A percentile compares a stretch with the other conserved stretches of the same genome.
Evolutionary conservation across 306 rosid species (phyloP).

Genomic region (Prunus dulcis): DNA sequence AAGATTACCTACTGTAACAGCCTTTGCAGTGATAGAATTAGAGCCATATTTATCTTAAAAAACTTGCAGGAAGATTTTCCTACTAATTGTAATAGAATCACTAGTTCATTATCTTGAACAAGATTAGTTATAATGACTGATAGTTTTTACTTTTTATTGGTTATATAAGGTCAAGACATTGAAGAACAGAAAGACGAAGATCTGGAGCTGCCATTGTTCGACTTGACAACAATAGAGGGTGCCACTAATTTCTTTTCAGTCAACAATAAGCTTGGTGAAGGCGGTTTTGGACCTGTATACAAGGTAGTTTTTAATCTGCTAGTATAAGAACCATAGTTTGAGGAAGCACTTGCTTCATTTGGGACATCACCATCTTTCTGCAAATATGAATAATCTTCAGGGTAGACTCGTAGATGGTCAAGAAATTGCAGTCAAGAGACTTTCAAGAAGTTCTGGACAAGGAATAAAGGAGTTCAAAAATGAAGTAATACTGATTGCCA

Average conservation of each 20-base stretch:
- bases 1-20: background rate
- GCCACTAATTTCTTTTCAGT: conserved; percentile 26
- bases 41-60: background rate
- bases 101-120: background rate
- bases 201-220: conserved; percentile 39
- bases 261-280: conserved; percentile 34
- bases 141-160: conserved; percentile 3
- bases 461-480: conserved; percentile 57
- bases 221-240: conserved; percentile 16
- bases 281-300: conserved; percentile 39
- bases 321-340: background rate
- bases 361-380: background rate
- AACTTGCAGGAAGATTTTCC: background rate
- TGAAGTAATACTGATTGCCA: conserved; percentile 53
- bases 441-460: conserved; percentile 49
- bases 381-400: conserved; percentile 22
- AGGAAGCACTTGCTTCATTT: conserved; percentile 6
- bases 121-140: background rate
- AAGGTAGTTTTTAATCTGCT: conserved; percentile 11
- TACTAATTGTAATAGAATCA: background rate
- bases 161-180: conserved; percentile 5
- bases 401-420: conserved; percentile 47
- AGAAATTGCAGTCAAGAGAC: conserved; percentile 63
- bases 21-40: too few species aligned
- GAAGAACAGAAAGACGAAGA: conserved; percentile 45